Conservation (phyloP, 768 basidiomycete genomes). For the Tricholoma sp. region DNA sequence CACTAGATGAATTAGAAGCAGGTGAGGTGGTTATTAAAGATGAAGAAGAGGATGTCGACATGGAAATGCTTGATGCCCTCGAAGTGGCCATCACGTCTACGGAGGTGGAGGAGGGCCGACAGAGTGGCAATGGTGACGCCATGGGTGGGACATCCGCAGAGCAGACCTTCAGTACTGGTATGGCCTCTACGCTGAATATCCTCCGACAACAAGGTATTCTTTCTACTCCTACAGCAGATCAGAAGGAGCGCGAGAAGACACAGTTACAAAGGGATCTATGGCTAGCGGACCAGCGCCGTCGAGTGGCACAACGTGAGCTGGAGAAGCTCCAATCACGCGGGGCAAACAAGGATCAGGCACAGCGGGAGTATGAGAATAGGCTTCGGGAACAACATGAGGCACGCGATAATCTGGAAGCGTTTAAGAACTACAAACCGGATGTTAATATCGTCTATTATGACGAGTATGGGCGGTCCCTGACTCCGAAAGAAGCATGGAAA, state of each 20-base stretch:
- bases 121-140: slow-evolving; percentile 25
- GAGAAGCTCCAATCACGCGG: slow-evolving; percentile 76
- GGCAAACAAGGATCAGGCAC: slow-evolving; percentile 84
- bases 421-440: slow-evolving; percentile 95
- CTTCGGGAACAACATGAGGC: slow-evolving; percentile 89
- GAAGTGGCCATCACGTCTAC: slow-evolving; percentile 62
- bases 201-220: slow-evolving; percentile 91
- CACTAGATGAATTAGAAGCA: slow-evolving; percentile 72
- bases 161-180: slow-evolving; percentile 74
- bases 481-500: slow-evolving; percentile 98
- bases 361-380: slow-evolving; percentile 92
- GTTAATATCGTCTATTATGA: slow-evolving; percentile 96
- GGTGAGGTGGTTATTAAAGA: slow-evolving; percentile 78
- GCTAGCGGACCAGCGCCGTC: slow-evolving; percentile 79
- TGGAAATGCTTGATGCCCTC: slow-evolving; percentile 73
- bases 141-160: slow-evolving; percentile 67
- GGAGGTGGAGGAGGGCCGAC: slow-evolving; percentile 49
- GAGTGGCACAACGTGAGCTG: slow-evolving; percentile 72
- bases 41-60: slow-evolving; percentile 67
- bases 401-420: slow-evolving; percentile 71
- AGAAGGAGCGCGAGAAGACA: slow-evolving; percentile 68
- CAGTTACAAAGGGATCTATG: slow-evolving; percentile 86
- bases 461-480: slow-evolving; percentile 84
- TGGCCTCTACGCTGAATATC: slow-evolving; percentile 85
- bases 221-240: slow-evolving; percentile 56